Conservation (phyloP, 1,284 basidiomycete genomes). For the Takashimella tepidaria region DNA sequence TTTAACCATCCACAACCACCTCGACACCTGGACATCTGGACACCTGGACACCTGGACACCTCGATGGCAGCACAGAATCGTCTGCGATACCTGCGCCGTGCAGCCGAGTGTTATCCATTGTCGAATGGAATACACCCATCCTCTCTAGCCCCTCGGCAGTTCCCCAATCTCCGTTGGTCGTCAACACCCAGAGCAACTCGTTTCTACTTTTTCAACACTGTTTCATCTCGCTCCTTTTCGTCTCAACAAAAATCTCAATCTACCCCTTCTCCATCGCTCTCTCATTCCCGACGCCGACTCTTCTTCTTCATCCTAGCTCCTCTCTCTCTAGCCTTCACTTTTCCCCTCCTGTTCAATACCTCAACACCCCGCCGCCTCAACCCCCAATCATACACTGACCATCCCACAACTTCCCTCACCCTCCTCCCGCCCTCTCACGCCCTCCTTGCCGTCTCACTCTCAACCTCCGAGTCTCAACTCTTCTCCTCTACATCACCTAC, state of each 20-base stretch:
- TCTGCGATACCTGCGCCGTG: no score
- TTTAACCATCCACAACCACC: no score
- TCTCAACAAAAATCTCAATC: no score
- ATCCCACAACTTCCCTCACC: slow-evolving; percentile 17
- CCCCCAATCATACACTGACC: slow-evolving; percentile 37
- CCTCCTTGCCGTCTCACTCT: slow-evolving; percentile 17
- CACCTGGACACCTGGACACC: no score
- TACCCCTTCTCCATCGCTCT: background rate
- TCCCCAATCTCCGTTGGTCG: no score
- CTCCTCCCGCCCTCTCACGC: slow-evolving; percentile 29
- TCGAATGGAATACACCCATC: no score
- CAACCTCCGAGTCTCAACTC: background rate
- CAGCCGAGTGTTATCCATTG: no score
- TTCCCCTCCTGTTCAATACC: background rate
- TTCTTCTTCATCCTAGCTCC: slow-evolving; percentile 7
- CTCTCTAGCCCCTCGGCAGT: no score
- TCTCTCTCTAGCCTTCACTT: slow-evolving; percentile 3
- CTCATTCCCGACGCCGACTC: no score
- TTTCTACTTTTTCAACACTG: background rate
- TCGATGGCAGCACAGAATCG: no score
- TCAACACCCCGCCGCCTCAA: slow-evolving; percentile 4
- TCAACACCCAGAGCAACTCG: no score
- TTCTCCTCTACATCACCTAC: slow-evolving; percentile 1
- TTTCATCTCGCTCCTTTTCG: background rate
- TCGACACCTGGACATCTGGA: no score